A percentile compares a stretch with the other conserved stretches of the same genome.
Conservation (phyloP, 108 stramenopile species). For the Nitzschia sp. region DNA sequence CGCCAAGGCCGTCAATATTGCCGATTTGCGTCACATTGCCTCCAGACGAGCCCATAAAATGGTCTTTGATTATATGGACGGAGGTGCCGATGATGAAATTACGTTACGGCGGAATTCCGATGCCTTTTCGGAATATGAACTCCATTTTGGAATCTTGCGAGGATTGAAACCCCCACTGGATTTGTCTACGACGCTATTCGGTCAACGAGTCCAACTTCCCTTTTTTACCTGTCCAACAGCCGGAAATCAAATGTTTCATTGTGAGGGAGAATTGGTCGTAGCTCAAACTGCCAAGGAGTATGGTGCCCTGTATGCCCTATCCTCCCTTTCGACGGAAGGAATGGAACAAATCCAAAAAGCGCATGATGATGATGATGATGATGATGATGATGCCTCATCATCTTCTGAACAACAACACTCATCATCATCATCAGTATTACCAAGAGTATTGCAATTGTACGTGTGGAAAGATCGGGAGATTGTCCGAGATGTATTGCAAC, state of each 20-base stretch:
- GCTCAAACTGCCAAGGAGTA: constrained; percentile 74
- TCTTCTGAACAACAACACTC: constrained; percentile 35
- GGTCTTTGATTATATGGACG: constrained; percentile 84
- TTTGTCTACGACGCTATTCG: constrained; percentile 74
- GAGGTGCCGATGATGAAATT: constrained; percentile 81
- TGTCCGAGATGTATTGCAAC: constrained; percentile 76
- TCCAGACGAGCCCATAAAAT: constrained; percentile 73
- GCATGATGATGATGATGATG: no score
- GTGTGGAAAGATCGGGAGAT: constrained; percentile 91
- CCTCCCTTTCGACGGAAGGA: constrained; percentile 72
- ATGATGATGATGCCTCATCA: no score
- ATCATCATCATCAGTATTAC: constrained; percentile 41
- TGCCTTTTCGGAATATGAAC: constrained; percentile 73
- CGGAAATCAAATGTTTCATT: constrained; percentile 88
- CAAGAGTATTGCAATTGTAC: constrained; percentile 91
- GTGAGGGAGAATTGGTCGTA: constrained; percentile 80
- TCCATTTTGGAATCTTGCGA: constrained; percentile 75
- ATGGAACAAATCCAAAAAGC: constrained; percentile 62
- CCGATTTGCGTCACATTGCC: constrained; percentile 68
- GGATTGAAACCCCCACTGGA: constrained; percentile 83
- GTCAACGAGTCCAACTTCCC: constrained; percentile 66
- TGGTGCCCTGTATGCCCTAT: constrained; percentile 78
- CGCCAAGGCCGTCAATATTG: constrained; percentile 74
- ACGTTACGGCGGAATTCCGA: constrained; percentile 68
- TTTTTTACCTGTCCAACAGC: constrained; percentile 90